Evolutionary conservation across 768 basidiomycete genomes (phyloP), one percentile per base, ranked within the genome.

Genomic region (Leccinum rimulosum): DNA sequence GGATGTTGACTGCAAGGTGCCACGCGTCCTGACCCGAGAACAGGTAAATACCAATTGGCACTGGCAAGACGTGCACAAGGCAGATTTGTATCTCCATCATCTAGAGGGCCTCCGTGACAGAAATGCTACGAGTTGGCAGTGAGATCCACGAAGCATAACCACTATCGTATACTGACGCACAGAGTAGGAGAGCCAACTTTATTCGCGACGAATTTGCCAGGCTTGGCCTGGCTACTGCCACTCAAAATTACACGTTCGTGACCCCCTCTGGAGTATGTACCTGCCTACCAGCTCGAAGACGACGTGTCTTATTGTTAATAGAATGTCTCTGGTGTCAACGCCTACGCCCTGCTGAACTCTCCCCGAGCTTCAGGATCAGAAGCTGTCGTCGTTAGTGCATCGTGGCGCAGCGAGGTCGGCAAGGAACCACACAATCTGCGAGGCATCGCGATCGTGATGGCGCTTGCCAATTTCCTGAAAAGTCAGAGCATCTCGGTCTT

Each of bases 311-410:
- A 64, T 49, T 30, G 66, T 30, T 11, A 47, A 38, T 50, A 93
- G 88, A 74, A 69, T 6, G 63, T 82, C 14, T 77, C 75, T 15
- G 94, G 95, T 10, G 82, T 80, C 8, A 97, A 98, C 71, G 84
- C 87, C 12, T 98, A 95, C 70, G 91, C 90, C 15, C 75, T 93
- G 33, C 74, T 94, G 50, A 80, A 84, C 11, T 89, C 95, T 2
- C 93, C 96, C 8, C 85, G 97, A 27, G 82, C 91, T n/a, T 85
- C 94, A n/a, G 95, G 95, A 3, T 86, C 86, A 8, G 96, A 99
- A 74, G 90, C 93, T 5, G 90, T 98, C 68, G 83, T 99, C 17
- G 82, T 99, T 43, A 88, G 89, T 61, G 95, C 97, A 1, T 91
- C 94, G 6, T 97, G 95, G 94, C 64, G 86, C 5, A 95, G 92